A percentile compares a stretch with the other conserved stretches of the same genome.
These are phyloP conservation scores for Nakazawaea pomicola DNA, from an alignment of 805 yeast species.

Conservation along the genomic window DNA sequence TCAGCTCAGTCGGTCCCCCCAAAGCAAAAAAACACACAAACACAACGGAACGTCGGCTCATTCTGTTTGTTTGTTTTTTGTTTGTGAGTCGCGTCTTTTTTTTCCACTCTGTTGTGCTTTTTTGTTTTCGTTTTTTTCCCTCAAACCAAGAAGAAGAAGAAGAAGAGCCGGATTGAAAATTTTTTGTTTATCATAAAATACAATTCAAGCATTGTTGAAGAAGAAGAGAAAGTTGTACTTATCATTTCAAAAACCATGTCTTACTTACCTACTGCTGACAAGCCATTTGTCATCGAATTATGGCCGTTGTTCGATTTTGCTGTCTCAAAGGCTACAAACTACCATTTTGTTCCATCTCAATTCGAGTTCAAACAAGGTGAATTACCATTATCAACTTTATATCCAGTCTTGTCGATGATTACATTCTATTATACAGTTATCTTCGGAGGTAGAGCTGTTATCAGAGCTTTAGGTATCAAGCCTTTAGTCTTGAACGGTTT, in stretches of 20 bases:
- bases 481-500: slow-evolving; percentile 71
- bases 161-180: too few relatives aligned
- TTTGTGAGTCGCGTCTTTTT: too few relatives aligned
- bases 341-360: slow-evolving; percentile 52
- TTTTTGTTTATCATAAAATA: background rate
- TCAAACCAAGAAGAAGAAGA: too few relatives aligned
- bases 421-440: slow-evolving; percentile 71
- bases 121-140: too few relatives aligned
- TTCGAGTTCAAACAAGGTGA: slow-evolving; percentile 63
- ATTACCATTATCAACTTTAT: slow-evolving; percentile 63
- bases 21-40: too few relatives aligned
- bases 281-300: slow-evolving; percentile 54
- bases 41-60: too few relatives aligned
- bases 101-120: too few relatives aligned
- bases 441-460: slow-evolving; percentile 76
- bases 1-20: too few relatives aligned
- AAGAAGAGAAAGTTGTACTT: too few relatives aligned
- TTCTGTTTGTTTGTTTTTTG: too few relatives aligned
- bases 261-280: slow-evolving; percentile 23
- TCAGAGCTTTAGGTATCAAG: slow-evolving; percentile 44
- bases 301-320: slow-evolving; percentile 63
- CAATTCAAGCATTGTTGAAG: background rate
- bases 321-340: slow-evolving; percentile 38
- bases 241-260: slow-evolving; percentile 1
- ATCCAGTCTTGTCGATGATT: slow-evolving; percentile 47